Conservation (phyloP, 495 filamentous ascomycete species). For the Mytilinidion resinicola region DNA sequence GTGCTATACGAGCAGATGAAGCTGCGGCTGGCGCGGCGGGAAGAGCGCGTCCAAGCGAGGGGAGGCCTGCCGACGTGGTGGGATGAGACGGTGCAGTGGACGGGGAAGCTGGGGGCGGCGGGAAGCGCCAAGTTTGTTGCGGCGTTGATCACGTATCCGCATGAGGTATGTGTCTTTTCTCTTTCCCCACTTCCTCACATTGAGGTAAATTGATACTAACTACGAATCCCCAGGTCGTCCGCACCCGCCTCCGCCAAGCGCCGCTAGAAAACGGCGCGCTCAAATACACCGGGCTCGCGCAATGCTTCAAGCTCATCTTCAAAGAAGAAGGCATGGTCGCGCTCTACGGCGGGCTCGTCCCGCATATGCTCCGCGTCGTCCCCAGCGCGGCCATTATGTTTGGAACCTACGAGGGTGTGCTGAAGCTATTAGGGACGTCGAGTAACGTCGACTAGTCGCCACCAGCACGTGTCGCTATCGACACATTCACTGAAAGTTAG, state of each 20-base stretch:
- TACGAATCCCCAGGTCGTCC: slow-evolving; percentile 52
- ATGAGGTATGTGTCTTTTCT: slow-evolving; percentile 52
- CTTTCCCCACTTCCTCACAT: neutral
- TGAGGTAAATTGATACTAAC: slow-evolving; percentile 25
- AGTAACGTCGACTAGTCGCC: slow-evolving; percentile 15
- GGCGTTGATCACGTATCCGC: slow-evolving; percentile 75
- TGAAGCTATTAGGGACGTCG: slow-evolving; percentile 41
- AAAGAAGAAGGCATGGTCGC: slow-evolving; percentile 78
- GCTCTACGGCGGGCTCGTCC: slow-evolving; percentile 79
- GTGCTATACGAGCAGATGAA: slow-evolving; percentile 85
- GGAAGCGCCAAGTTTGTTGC: slow-evolving; percentile 78
- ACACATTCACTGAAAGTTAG: no score
- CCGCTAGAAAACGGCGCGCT: slow-evolving; percentile 63
- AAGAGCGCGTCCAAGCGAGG: slow-evolving; percentile 47
- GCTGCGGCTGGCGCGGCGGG: slow-evolving; percentile 51
- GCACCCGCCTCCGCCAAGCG: slow-evolving; percentile 74
- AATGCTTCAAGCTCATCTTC: slow-evolving; percentile 74
- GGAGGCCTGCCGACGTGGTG: slow-evolving; percentile 52
- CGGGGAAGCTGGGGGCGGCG: slow-evolving; percentile 67
- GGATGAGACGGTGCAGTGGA: slow-evolving; percentile 60
- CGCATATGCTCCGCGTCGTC: slow-evolving; percentile 79
- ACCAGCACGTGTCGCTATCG: no score
- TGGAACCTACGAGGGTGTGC: slow-evolving; percentile 79
- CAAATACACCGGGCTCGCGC: slow-evolving; percentile 77
- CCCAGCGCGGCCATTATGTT: slow-evolving; percentile 89